Conservation (phyloP, 2,329 filamentous ascomycete genomes). For the Penicillium griseofulvum region DNA sequence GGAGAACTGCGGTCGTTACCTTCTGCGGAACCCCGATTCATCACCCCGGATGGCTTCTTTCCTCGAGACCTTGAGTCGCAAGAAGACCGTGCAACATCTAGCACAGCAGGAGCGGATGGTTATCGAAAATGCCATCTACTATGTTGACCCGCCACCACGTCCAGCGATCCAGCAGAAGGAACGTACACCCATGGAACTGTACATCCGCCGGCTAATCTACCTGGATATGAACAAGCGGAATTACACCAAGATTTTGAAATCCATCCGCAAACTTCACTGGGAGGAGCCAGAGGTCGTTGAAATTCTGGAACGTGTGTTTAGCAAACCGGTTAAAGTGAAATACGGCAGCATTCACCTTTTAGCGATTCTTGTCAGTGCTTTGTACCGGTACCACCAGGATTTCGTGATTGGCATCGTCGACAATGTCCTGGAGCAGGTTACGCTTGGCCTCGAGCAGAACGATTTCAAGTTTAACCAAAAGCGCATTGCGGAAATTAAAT, state of each 20-base stretch:
- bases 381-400: constrained; percentile 87
- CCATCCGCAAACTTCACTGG: constrained; percentile 95
- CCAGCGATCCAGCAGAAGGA: constrained; percentile 97
- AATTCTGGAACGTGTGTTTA: constrained; percentile 85
- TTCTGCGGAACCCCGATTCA: constrained; percentile 89
- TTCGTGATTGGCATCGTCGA: constrained; percentile 93
- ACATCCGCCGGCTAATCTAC: constrained; percentile 89
- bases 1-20: constrained; percentile 92
- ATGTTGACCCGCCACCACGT: constrained; percentile 90
- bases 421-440: constrained; percentile 83
- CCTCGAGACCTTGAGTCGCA: constrained; percentile 88
- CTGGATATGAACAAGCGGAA: constrained; percentile 91
- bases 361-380: constrained; percentile 80
- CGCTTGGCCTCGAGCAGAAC: constrained; percentile 85
- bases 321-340: constrained; percentile 94
- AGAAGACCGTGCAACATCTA: constrained; percentile 93
- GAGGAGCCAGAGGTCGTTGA: constrained; percentile 84
- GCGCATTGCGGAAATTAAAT: constrained; percentile 92
- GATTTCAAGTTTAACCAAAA: constrained; percentile 98
- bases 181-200: constrained; percentile 86
- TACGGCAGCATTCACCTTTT: constrained; percentile 95
- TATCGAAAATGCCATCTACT: constrained; percentile 97
- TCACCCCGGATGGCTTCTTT: constrained; percentile 91
- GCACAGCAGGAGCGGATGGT: constrained; percentile 96
- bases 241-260: constrained; percentile 88